Evolutionary conservation across 1,284 basidiomycete genomes (phyloP), one percentile per base, ranked within the genome.

Genomic region (Ustilago loliicola): DNA sequence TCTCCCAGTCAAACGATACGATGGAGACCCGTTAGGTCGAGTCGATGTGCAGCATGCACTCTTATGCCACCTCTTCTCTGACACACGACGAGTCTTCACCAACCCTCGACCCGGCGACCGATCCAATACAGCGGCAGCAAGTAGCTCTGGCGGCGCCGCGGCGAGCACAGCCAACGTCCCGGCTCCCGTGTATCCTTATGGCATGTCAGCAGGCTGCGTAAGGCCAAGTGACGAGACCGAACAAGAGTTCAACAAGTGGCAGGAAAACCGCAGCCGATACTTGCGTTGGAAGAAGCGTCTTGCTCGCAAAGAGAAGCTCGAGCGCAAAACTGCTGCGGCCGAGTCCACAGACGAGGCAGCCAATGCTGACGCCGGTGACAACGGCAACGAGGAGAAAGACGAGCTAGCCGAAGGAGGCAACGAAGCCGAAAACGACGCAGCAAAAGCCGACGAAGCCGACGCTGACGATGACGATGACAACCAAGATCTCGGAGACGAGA

Each of bases 31-130:
- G 40, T 68, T 85, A 1, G 72, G 78, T 4, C 73, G 84, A 11
- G 72, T 67, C 21, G 94, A 95, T 86, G 90, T 95, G 42, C 93
- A 95, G 88, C 94, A 91, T 87, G 93, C 95, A 88, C 89, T 95
- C 57, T 90, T 96, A 62, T 84, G 91, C 80, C 88, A 91, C 86
- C 91, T 96, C 81, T 96, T 96, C 87, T 88, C 89, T 68, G 91
- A 95, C 86, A 87, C 88, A 30, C 88, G 89, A 15, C 87, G 89
- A 45, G 92, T 91, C 66, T 96, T 96, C 87, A 94, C 93, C 50
- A 90, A 89, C 62, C 90, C 90, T 0, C 82, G 84, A 0, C 77
- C 83, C 0, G 77, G 76, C 2, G 50, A 72, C 15, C 55, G 66
- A 23, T 51, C 67, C 4, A 48, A 55, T 10, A 67, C 61, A n/a